Conservation (phyloP, 2,329 filamentous ascomycete genomes). For the Sporothrix inflata region DNA sequence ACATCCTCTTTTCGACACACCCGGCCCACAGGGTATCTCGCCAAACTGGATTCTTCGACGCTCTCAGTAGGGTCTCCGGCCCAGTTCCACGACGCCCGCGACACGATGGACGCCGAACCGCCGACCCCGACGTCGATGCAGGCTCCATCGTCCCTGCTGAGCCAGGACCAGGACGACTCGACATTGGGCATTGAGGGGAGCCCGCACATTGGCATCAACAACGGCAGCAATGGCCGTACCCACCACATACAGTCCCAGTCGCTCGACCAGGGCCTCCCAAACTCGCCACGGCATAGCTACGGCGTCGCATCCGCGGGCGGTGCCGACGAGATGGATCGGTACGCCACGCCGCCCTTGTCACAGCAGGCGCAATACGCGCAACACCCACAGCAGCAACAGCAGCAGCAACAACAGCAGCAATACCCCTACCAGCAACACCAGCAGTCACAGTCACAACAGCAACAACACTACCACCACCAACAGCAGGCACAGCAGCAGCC, state of each 20-base stretch:
- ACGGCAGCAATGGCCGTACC: slow-evolving; percentile 37
- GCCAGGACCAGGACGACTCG: slow-evolving; percentile 51
- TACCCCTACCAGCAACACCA: slow-evolving; percentile 28
- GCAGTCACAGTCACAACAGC: slow-evolving; percentile 29
- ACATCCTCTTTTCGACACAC: too few relatives aligned
- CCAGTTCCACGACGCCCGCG: slow-evolving; percentile 56
- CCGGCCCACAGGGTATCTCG: slow-evolving; percentile 1
- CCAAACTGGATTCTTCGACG: slow-evolving; percentile 56
- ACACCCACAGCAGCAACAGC: slow-evolving; percentile 32
- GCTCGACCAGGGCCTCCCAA: slow-evolving; percentile 52
- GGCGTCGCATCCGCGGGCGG: slow-evolving; percentile 19
- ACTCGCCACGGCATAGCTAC: slow-evolving; percentile 42
- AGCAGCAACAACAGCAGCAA: slow-evolving; percentile 28
- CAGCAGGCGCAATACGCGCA: slow-evolving; percentile 26
- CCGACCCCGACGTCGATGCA: slow-evolving; percentile 31
- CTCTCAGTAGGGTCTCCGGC: slow-evolving; percentile 53
- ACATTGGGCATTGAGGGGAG: slow-evolving; percentile 55
- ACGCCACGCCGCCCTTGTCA: slow-evolving; percentile 30
- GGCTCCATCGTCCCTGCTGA: slow-evolving; percentile 31
- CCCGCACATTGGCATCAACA: slow-evolving; percentile 43
- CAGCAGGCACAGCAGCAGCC: slow-evolving; percentile 50
- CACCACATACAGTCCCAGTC: slow-evolving; percentile 54
- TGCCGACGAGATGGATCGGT: slow-evolving; percentile 41
- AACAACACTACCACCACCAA: slow-evolving; percentile 35
- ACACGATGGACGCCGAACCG: slow-evolving; percentile 55